These are phyloP conservation scores for Piper betle DNA, from an alignment of 164 flowering plant species.

Conservation along the genomic window DNA sequence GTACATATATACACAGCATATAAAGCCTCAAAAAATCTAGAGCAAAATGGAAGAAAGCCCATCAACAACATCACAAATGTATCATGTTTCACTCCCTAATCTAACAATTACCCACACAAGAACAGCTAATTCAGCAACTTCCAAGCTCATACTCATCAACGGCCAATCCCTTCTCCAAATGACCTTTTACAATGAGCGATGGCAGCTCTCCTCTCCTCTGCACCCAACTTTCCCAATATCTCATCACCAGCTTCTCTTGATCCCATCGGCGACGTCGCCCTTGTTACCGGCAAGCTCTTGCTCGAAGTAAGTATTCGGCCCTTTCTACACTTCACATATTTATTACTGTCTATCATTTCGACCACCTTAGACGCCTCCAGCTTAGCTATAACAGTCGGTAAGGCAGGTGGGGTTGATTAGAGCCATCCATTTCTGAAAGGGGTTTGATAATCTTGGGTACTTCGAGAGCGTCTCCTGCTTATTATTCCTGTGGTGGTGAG, in stretches of 20 bases:
- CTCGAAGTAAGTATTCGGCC: background rate
- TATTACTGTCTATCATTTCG: background rate
- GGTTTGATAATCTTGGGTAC: conserved; percentile 1
- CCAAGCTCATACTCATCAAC: background rate
- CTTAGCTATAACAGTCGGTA: too few relatives aligned
- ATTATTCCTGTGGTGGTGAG: too few relatives aligned
- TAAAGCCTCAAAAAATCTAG: too few relatives aligned
- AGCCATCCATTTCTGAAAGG: conserved; percentile 2
- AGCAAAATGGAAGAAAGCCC: too few relatives aligned
- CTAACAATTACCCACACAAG: background rate
- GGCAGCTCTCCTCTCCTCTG: conserved; percentile 14
- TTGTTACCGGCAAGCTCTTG: conserved; percentile 5
- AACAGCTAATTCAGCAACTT: background rate
- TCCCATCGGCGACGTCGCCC: conserved; percentile 6
- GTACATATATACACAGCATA: too few relatives aligned
- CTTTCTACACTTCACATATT: conserved; percentile 1
- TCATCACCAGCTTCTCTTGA: background rate
- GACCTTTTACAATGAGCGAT: conserved; percentile 30
- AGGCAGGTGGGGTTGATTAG: background rate
- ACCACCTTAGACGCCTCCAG: background rate
- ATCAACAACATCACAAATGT: too few relatives aligned
- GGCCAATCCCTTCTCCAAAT: background rate
- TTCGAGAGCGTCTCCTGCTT: background rate
- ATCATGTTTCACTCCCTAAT: background rate
- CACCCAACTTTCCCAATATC: background rate